These are phyloP conservation scores for Claviceps capensis DNA, from an alignment of 2,329 filamentous ascomycete species.

Conservation along the genomic window DNA sequence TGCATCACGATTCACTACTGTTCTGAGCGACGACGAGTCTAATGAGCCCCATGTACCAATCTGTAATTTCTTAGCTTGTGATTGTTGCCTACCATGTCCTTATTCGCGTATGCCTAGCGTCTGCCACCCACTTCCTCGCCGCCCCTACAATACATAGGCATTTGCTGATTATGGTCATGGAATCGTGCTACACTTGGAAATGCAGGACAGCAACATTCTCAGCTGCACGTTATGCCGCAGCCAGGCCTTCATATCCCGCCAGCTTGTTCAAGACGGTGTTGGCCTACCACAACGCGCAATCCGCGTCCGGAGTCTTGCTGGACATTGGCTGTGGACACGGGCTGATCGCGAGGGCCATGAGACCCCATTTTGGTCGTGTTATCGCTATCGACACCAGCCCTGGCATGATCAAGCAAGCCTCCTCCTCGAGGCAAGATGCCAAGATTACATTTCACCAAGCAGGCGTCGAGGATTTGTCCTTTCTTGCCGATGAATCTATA, in stretches of 20 bases:
- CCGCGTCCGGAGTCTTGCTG: slow-evolving; percentile 22
- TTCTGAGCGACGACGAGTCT: background rate
- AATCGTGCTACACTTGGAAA: background rate
- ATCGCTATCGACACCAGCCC: slow-evolving; percentile 43
- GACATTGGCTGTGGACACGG: slow-evolving; percentile 55
- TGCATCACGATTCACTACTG: no score
- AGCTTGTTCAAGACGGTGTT: slow-evolving; percentile 40
- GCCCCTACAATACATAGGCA: background rate
- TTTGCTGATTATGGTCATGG: background rate
- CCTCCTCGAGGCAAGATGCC: slow-evolving; percentile 22
- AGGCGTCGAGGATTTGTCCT: slow-evolving; percentile 39
- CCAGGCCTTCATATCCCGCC: slow-evolving; percentile 44
- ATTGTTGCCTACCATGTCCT: slow-evolving; percentile 24
- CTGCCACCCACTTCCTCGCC: background rate
- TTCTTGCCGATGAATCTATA: slow-evolving; percentile 32
- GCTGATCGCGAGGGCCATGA: slow-evolving; percentile 38
- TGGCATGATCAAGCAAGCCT: slow-evolving; percentile 41
- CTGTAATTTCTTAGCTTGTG: background rate
- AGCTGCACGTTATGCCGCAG: slow-evolving; percentile 42
- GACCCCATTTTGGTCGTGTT: slow-evolving; percentile 35
- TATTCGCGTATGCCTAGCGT: slow-evolving; percentile 28
- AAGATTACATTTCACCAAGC: slow-evolving; percentile 37
- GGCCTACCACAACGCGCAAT: slow-evolving; percentile 32
- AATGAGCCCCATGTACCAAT: background rate
- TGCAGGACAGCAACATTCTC: slow-evolving; percentile 41